phyloP scores from a whole-genome alignment of 179 eudicot species.

The Amaranthus tricolor region DNA sequence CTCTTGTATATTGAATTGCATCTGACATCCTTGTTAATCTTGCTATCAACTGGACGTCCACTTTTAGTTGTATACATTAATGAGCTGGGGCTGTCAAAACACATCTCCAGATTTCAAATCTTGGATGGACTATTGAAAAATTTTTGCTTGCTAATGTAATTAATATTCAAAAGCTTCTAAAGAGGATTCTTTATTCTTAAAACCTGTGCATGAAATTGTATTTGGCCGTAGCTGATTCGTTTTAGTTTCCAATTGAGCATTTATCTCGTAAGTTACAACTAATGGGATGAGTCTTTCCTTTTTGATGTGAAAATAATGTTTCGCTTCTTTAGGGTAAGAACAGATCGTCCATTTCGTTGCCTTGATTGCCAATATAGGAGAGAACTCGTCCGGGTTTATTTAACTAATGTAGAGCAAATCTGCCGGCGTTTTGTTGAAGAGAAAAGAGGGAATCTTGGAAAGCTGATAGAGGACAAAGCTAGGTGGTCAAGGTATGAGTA shows the following conservation, averaged over 20 bases:
- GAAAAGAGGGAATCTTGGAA: constrained; percentile 64
- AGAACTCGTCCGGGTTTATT: constrained; percentile 80
- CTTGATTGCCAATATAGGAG: constrained; percentile 81
- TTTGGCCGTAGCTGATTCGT: neutral
- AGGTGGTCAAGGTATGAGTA: constrained; percentile 76
- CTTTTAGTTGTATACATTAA: too few relatives aligned
- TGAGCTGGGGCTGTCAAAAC: too few relatives aligned
- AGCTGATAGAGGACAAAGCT: constrained; percentile 77
- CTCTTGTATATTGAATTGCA: neutral
- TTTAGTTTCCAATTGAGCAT: neutral
- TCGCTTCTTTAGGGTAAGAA: constrained; percentile 57
- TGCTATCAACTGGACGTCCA: neutral
- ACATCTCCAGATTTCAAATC: neutral
- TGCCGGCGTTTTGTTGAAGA: constrained; percentile 89
- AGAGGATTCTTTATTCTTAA: neutral
- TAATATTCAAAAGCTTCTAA: neutral
- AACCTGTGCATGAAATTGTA: neutral
- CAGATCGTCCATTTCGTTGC: constrained; percentile 83
- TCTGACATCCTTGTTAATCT: neutral
- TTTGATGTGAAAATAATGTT: neutral
- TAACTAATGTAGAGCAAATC: constrained; percentile 87
- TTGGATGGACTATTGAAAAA: neutral
- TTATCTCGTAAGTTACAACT: neutral
- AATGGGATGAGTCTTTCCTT: neutral
- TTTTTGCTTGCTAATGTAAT: neutral